Base-by-base conservation (phyloP, 371 early-diverging fungal genomes). In the Mucor velutinosus region DNA sequence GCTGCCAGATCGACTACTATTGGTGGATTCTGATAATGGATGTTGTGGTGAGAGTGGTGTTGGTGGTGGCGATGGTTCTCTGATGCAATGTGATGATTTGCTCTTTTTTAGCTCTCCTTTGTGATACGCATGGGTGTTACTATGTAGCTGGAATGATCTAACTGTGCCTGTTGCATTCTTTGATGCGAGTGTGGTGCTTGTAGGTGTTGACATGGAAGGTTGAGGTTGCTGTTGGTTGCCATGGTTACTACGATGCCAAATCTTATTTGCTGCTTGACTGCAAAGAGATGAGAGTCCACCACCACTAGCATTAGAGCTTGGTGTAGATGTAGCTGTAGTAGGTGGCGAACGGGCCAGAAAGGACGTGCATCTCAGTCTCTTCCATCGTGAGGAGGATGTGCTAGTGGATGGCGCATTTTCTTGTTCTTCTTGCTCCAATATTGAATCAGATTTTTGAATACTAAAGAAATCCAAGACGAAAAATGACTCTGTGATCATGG, bases 251-350 rank as follows among this genome's bases (percentile, higher is more conserved):
- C 65, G 65, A 45, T 64, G 57, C 62, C 64, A 67, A 23, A 72
- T 67, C 43, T 67, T 70, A 21, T 66, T 70, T 14, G 70, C 74
- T 37, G 74, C 74, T 32, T 74, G 74, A 41, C 64, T 70, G 33
- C 70, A 74, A 15, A 74, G 57, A 12, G 70, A 73, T 12, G 78
- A 73, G 8, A 72, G 39, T 14, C 66, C 57, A 17, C 45, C 45
- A 21, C 47, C n/a, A 7, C 47, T 55, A 3, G 23, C 29, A 29
- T 17, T 55, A 25, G 14, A 25, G 55, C 17, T 55, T 17, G 23
- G 11, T 0, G 72, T 55, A 10, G 57, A 17, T 12, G 65, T 35
- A n/a, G 45, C 29, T 11, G 60, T 7, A 11, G 66, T 23, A 37
- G 67, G 47, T 17, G 73, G 60, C 17, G 53, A 58, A 65, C 58